Percentiles rank a stretch among this genome's conserved stretches.
Evolutionary conservation across 2,329 filamentous ascomycete genomes (phyloP).

Genomic region (Dactylellina parvicollis): DNA sequence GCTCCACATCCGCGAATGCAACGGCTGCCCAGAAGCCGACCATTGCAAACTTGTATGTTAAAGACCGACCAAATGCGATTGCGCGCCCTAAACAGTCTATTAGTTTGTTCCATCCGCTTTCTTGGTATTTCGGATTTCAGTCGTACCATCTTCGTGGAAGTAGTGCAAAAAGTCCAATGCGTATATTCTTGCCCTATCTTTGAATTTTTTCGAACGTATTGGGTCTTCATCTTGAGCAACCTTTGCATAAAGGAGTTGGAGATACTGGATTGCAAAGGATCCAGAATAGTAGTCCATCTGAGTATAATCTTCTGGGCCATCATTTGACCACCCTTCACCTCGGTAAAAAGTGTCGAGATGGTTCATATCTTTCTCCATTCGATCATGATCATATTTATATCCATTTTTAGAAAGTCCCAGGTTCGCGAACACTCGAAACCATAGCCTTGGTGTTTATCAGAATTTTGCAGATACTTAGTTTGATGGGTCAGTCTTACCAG

Average conservation of each 20-base stretch:
- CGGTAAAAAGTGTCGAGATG: constrained; percentile 83
- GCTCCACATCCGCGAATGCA: constrained; percentile 78
- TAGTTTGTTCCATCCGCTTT: neutral
- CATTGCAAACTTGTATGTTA: constrained; percentile 86
- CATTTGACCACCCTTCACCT: constrained; percentile 84
- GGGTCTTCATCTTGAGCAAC: constrained; percentile 74
- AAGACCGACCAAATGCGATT: constrained; percentile 79
- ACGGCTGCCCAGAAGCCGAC: constrained; percentile 83
- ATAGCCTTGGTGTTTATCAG: constrained; percentile 67
- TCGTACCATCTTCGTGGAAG: constrained; percentile 73
- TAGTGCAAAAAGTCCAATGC: constrained; percentile 79
- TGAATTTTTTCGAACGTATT: constrained; percentile 74
- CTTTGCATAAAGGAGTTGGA: constrained; percentile 80
- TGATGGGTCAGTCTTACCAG: constrained; percentile 61
- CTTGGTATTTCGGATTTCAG: neutral
- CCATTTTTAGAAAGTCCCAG: constrained; percentile 79
- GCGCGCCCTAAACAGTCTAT: constrained; percentile 65
- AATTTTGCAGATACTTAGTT: neutral
- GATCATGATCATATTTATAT: constrained; percentile 74
- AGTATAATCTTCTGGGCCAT: constrained; percentile 79
- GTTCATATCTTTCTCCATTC: constrained; percentile 78
- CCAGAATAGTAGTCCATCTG: constrained; percentile 89
- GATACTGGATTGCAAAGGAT: constrained; percentile 81
- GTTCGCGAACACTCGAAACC: constrained; percentile 87
- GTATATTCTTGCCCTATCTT: constrained; percentile 72